Evolutionary conservation across 192 early-diverging fungal species (phyloP).

Genomic region (Endogone sp.): DNA sequence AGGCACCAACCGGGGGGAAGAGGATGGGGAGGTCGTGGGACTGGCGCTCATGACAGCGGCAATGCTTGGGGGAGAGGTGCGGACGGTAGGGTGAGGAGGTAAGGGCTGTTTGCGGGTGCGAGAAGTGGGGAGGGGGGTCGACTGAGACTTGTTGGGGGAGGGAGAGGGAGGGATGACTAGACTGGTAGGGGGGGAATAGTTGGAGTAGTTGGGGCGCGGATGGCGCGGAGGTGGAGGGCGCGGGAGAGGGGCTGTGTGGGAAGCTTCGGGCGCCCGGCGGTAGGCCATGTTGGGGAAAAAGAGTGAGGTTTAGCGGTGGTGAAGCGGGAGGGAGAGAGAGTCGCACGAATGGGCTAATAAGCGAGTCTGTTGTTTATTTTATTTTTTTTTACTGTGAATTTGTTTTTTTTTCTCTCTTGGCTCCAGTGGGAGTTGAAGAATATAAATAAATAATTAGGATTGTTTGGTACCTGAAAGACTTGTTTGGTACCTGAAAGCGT

Average conservation of each 20-base stretch:
- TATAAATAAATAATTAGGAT: no score
- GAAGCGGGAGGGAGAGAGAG: not conserved
- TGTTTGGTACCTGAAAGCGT: no score
- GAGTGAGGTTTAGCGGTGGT: no score
- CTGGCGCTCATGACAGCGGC: no score
- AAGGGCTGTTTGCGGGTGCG: not conserved
- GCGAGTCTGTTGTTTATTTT: not conserved
- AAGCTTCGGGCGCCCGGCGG: not conserved
- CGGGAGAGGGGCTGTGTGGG: not conserved
- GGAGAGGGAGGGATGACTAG: not conserved
- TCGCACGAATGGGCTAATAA: not conserved
- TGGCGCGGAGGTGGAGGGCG: not conserved
- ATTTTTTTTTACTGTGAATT: no score
- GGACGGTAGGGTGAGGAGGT: not conserved
- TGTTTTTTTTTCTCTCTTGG: no score
- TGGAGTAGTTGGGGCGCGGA: not conserved
- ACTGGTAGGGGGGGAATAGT: not conserved
- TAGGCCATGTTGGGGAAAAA: not conserved
- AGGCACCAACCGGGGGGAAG: no score
- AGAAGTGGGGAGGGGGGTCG: not conserved
- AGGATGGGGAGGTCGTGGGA: no score
- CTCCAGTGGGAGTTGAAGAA: no score
- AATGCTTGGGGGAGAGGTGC: not conserved
- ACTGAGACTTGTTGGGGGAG: slow-evolving; percentile 1
- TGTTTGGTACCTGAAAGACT: no score